These are phyloP conservation scores for Staphylotrichum longicolle DNA, from an alignment of 495 filamentous ascomycete genomes.

Conservation along the genomic window DNA sequence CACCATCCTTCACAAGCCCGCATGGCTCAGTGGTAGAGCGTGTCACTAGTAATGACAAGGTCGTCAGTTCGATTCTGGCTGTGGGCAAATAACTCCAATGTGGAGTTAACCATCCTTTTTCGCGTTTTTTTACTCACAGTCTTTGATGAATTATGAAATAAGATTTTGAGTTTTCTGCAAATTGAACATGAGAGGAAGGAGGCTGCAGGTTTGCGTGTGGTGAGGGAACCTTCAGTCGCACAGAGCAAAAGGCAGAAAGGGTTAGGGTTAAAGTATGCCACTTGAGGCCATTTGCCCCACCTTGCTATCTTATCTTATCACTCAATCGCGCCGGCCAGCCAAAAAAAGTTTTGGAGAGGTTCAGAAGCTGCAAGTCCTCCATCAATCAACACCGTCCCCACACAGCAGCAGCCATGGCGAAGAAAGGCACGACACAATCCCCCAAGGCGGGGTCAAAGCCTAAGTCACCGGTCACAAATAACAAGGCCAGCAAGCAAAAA, in stretches of 20 bases:
- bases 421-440: conserved; percentile 23
- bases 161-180: no score
- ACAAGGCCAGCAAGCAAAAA: conserved; percentile 51
- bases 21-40: conserved; percentile 15
- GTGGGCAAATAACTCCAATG: not conserved
- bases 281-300: conserved; percentile 9
- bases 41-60: conserved; percentile 15
- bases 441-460: conserved; percentile 34
- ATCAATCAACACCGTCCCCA: conserved; percentile 22
- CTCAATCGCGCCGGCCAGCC: conserved; percentile 17
- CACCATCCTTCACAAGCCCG: not conserved
- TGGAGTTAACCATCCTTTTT: not conserved
- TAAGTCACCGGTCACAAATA: conserved; percentile 54
- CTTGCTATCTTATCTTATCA: conserved; percentile 34
- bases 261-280: not conserved
- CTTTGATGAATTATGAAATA: no score
- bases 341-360: conserved; percentile 32
- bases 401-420: conserved; percentile 27
- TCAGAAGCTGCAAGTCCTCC: conserved; percentile 17
- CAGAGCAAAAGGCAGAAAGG: not conserved
- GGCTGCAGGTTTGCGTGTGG: no score
- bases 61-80: conserved; percentile 12
- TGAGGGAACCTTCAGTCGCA: no score
- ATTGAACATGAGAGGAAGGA: no score
- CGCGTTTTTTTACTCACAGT: no score